A percentile compares a stretch with the other conserved stretches of the same genome.
Conservation (phyloP, 768 basidiomycete genomes). For the Leucosporidium creatinivorum region DNA sequence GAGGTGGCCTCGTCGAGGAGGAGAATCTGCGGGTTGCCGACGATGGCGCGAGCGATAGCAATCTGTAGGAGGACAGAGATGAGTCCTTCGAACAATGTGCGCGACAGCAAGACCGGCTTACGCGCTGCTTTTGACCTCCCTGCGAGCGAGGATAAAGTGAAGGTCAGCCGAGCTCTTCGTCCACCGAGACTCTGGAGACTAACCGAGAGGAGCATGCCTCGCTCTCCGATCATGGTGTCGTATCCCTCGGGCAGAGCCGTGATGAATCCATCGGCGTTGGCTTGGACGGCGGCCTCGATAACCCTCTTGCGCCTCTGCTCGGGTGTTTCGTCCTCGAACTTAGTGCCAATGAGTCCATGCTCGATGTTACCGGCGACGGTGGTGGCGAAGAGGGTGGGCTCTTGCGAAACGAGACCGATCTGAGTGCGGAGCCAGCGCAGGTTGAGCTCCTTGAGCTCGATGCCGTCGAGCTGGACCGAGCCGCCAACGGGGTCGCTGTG, state of each 20-base stretch:
- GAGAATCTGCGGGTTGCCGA: constrained; percentile 42
- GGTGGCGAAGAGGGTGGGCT: constrained; percentile 46
- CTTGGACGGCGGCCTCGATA: constrained; percentile 46
- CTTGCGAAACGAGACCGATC: constrained; percentile 46
- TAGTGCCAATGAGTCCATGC: constrained; percentile 47
- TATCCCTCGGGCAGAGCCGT: constrained; percentile 46
- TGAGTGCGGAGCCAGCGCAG: constrained; percentile 42
- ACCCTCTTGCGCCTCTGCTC: constrained; percentile 45
- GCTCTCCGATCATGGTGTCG: constrained; percentile 46
- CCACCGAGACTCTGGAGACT: no score
- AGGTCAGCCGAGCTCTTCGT: no score
- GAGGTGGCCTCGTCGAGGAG: constrained; percentile 46
- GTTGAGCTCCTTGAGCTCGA: constrained; percentile 45
- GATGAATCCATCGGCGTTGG: constrained; percentile 50
- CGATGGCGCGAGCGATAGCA: constrained; percentile 47
- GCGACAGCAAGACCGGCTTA: background rate
- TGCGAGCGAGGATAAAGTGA: no score
- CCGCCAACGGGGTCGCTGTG: constrained; percentile 45
- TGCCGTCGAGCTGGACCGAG: constrained; percentile 44
- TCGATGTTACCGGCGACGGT: constrained; percentile 48
- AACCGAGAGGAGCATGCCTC: constrained; percentile 46
- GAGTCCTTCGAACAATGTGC: rapidly evolving
- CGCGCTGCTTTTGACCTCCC: constrained; percentile 43
- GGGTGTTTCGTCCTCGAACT: constrained; percentile 40
- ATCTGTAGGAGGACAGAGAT: constrained; percentile 30